Evolutionary conservation across 2,329 filamentous ascomycete genomes (phyloP).

Genomic region (Aspergillus bombycis): DNA sequence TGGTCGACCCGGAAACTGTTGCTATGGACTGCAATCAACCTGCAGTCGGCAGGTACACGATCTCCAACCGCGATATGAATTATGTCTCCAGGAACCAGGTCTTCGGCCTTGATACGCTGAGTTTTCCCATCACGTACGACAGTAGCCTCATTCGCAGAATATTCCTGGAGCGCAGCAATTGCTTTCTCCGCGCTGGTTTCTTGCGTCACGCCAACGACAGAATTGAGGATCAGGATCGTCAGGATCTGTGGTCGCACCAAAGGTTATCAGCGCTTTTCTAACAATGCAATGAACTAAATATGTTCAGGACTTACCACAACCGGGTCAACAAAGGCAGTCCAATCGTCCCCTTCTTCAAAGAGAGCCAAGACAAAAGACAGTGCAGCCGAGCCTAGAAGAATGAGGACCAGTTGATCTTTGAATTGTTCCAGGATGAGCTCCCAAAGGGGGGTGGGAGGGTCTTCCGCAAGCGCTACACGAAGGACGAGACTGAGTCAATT

Average conservation of each 20-base stretch:
- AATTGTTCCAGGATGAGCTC: slow-evolving; percentile 97
- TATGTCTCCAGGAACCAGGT: slow-evolving; percentile 92
- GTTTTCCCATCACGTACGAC: slow-evolving; percentile 83
- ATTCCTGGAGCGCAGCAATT: slow-evolving; percentile 96
- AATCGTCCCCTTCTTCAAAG: slow-evolving; percentile 90
- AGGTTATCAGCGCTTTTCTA: slow-evolving; percentile 21
- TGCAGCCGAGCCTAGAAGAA: slow-evolving; percentile 87
- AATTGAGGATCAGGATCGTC: slow-evolving; percentile 94
- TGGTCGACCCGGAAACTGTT: slow-evolving; percentile 98
- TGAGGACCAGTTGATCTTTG: slow-evolving; percentile 97
- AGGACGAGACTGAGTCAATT: background rate
- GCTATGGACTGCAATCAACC: slow-evolving; percentile 86
- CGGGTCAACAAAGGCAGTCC: slow-evolving; percentile 97
- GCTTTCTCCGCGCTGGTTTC: slow-evolving; percentile 98
- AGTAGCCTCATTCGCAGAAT: slow-evolving; percentile 97
- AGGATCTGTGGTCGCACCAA: slow-evolving; percentile 67
- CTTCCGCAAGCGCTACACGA: slow-evolving; percentile 71
- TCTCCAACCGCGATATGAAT: slow-evolving; percentile 87
- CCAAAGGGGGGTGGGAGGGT: slow-evolving; percentile 94
- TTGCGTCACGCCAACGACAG: slow-evolving; percentile 95
- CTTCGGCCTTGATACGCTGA: slow-evolving; percentile 88
- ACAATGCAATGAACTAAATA: background rate
- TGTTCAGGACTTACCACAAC: slow-evolving; percentile 69
- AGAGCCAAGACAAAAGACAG: slow-evolving; percentile 92
- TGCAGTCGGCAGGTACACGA: slow-evolving; percentile 91